Base-by-base conservation (phyloP, 2,329 filamentous ascomycete species). In the Scytalidium lignicola region DNA sequence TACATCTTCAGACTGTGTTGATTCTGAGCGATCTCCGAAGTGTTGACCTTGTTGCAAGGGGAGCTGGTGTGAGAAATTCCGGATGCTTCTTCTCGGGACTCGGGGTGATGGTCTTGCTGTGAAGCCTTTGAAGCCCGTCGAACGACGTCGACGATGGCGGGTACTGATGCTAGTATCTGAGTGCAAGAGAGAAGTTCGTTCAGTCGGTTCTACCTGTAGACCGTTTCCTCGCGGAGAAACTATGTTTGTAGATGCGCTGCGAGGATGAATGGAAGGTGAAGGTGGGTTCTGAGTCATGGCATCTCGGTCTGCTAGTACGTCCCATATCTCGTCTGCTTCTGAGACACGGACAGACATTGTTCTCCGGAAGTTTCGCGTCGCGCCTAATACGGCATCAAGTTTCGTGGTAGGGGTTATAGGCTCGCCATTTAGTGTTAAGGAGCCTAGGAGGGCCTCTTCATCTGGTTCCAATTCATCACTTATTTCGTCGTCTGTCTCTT, bases 281-380 rank as follows among this genome's bases (percentile, higher is more conserved):
- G 26, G 62, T 3, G 66, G 63, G 17, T 60, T 55, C 12, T 55
- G 51, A 4, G 61, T 63, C 47, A 58, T 62, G 4, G 63, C 51
- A 37, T 81, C 78, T 39, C 86, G 82, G 59, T 95, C 90, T 62
- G 93, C 85, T 13, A 96, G 75, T 64, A 95, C 90, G 49, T 83
- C 87, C 90, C 90, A 95, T 26, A 95, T 93, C 58, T 93, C 88
- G 29, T 82, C 83, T 1, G 81, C 80, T 63, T 93, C 87, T 49
- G 80, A 74, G 17, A 63, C 44, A 4, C 60, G 56, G 18, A 60
- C 56, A 13, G 32, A 37, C n/a, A 13, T 26, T 1, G 50, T 54
- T 44, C 63, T 64, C 15, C 62, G 58, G 1, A 62, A 54, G 22
- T 58, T 46, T 13, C 57, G 48, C 8, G 61, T 62, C 12, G 58